Evolutionary conservation across 2,329 filamentous ascomycete species (phyloP).

Genomic region (Microdochium trichocladiopsis): DNA sequence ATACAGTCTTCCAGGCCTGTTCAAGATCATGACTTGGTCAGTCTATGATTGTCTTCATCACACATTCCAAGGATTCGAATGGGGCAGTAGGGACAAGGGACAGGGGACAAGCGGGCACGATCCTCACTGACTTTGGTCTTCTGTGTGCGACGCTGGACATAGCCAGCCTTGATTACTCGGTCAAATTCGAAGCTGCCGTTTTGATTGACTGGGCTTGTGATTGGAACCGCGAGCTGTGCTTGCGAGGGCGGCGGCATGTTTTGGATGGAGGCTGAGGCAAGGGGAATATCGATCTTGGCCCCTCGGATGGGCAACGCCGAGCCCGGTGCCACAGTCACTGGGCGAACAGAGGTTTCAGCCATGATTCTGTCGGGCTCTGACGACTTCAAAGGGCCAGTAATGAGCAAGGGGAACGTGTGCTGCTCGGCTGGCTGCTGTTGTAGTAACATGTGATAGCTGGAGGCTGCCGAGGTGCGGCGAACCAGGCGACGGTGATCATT

Average conservation of each 20-base stretch:
- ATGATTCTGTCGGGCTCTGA: background rate
- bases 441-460: too few species aligned
- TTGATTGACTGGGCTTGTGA: constrained; percentile 82
- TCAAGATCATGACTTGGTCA: background rate
- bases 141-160: constrained; percentile 79
- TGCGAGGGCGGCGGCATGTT: constrained; percentile 4
- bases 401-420: background rate
- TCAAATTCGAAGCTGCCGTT: constrained; percentile 96
- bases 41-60: background rate
- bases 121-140: constrained; percentile 71
- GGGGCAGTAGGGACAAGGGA: too few species aligned
- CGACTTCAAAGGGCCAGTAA: background rate
- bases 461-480: too few species aligned
- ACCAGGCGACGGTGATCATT: too few species aligned
- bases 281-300: background rate
- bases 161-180: constrained; percentile 82
- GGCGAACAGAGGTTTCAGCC: background rate
- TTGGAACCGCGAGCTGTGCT: constrained; percentile 47
- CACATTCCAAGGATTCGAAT: too few species aligned
- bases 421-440: too few species aligned
- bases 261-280: background rate
- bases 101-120: background rate
- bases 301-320: background rate
- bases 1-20: constrained; percentile 84
- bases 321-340: background rate